Percentiles rank a stretch among this genome's conserved stretches.
phyloP scores from a whole-genome alignment of 495 filamentous ascomycete genomes.

The Aspergillus sclerotioniger region DNA sequence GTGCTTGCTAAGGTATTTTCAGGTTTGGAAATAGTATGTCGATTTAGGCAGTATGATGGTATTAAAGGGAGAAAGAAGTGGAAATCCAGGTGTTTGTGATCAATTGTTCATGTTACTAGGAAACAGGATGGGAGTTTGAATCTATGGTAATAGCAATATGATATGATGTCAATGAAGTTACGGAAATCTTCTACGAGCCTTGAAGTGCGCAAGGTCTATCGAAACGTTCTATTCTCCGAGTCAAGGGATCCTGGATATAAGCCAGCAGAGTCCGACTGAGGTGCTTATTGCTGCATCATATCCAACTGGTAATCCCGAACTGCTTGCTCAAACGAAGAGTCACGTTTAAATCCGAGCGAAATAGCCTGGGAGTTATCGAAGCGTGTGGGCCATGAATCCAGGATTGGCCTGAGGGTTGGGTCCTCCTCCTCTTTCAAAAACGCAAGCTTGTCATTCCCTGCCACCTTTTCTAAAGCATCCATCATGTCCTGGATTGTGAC shows the following conservation, averaged over 20 bases:
- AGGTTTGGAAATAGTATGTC: constrained; percentile 17
- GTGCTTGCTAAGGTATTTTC: constrained; percentile 16
- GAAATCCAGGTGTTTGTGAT: not conserved
- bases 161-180: too few species aligned
- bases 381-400: constrained; percentile 66
- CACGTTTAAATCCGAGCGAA: constrained; percentile 55
- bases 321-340: constrained; percentile 55
- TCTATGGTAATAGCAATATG: constrained; percentile 17
- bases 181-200: too few species aligned
- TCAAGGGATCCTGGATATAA: too few species aligned
- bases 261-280: too few species aligned
- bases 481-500: constrained; percentile 70
- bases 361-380: constrained; percentile 61
- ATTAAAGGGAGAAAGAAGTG: not conserved
- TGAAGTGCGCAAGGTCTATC: too few species aligned
- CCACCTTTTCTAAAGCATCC: constrained; percentile 65
- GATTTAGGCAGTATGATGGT: too few species aligned
- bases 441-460: constrained; percentile 61
- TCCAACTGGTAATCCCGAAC: constrained; percentile 52
- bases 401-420: constrained; percentile 56
- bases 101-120: not conserved
- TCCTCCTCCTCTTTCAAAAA: constrained; percentile 61
- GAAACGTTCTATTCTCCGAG: too few species aligned
- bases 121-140: not conserved
- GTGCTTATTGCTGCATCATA: constrained; percentile 29